Conservation (phyloP, 306 rosid species). For the Coriaria nepalensis region DNA sequence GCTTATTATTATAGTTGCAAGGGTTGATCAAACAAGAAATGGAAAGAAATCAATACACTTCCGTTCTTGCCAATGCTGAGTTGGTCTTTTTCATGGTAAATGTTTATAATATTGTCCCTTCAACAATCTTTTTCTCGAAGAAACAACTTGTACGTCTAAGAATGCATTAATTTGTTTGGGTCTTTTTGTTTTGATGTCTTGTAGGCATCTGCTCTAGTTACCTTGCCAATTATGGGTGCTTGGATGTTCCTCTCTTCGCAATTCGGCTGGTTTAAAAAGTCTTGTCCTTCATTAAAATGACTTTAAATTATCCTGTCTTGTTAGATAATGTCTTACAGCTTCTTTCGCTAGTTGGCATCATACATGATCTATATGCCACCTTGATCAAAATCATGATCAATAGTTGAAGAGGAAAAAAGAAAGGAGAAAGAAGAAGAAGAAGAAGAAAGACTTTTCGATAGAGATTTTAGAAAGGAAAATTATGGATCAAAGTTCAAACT, state of each 20-base stretch:
- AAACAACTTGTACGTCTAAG: slow-evolving; percentile 1
- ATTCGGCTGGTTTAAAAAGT: slow-evolving; percentile 12
- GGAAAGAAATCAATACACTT: slow-evolving; percentile 50
- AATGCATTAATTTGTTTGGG: slow-evolving; percentile 12
- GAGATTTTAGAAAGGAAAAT: too few species aligned
- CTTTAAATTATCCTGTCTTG: too few species aligned
- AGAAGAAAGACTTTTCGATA: too few species aligned
- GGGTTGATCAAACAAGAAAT: slow-evolving; percentile 44
- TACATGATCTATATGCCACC: too few species aligned
- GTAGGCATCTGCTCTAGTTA: slow-evolving; percentile 67
- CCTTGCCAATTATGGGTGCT: slow-evolving; percentile 60
- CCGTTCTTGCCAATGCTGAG: slow-evolving; percentile 51
- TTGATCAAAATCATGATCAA: too few species aligned
- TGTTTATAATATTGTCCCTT: slow-evolving; percentile 4
- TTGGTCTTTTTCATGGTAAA: slow-evolving; percentile 67
- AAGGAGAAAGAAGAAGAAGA: too few species aligned
- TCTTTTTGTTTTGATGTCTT: slow-evolving; percentile 9
- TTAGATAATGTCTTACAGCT: too few species aligned
- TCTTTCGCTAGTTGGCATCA: too few species aligned
- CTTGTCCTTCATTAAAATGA: not conserved
- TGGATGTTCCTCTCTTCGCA: slow-evolving; percentile 59
- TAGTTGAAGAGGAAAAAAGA: too few species aligned
- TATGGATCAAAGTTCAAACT: too few species aligned
- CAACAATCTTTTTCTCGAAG: slow-evolving; percentile 1
- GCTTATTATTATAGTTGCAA: slow-evolving; percentile 37